phyloP scores from a whole-genome alignment of 228 moss, liverwort and hornwort species.

The Sphagnum fallax region DNA sequence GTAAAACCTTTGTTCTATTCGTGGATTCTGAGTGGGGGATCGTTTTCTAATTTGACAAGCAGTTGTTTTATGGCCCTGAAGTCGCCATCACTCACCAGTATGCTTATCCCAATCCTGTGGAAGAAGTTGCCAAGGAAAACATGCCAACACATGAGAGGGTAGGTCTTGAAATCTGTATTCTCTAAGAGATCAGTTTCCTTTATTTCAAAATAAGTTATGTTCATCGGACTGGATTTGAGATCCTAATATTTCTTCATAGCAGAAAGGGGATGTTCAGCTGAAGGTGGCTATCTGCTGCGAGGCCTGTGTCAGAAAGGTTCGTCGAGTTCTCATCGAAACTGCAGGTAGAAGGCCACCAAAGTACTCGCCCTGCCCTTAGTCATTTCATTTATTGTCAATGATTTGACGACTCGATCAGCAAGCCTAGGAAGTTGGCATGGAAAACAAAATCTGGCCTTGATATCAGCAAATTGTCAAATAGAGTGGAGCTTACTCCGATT shows the following conservation, averaged over 20 bases:
- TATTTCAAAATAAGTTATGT: no score
- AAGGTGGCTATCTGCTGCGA: conserved; percentile 39
- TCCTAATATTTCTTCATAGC: neutral
- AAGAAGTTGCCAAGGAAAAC: conserved; percentile 28
- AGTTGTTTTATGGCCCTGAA: conserved; percentile 31
- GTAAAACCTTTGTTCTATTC: no score
- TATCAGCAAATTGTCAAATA: no score
- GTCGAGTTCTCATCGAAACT: conserved; percentile 26
- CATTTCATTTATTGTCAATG: no score
- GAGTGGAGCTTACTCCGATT: no score
- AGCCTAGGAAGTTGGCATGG: no score
- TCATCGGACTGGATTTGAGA: no score
- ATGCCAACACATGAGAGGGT: conserved; percentile 25
- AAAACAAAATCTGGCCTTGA: no score
- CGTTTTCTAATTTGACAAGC: neutral
- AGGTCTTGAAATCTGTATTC: conserved; percentile 1
- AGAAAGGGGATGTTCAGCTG: conserved; percentile 14
- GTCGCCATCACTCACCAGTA: conserved; percentile 15
- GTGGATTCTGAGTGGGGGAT: no score
- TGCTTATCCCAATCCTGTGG: conserved; percentile 24
- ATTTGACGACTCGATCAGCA: no score
- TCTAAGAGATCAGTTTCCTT: no score
- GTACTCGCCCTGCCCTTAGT: no score
- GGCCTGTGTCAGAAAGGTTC: conserved; percentile 21
- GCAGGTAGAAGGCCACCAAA: neutral